These are phyloP conservation scores for Quercus phellos DNA, from an alignment of 331 rosid species.

Conservation along the genomic window DNA sequence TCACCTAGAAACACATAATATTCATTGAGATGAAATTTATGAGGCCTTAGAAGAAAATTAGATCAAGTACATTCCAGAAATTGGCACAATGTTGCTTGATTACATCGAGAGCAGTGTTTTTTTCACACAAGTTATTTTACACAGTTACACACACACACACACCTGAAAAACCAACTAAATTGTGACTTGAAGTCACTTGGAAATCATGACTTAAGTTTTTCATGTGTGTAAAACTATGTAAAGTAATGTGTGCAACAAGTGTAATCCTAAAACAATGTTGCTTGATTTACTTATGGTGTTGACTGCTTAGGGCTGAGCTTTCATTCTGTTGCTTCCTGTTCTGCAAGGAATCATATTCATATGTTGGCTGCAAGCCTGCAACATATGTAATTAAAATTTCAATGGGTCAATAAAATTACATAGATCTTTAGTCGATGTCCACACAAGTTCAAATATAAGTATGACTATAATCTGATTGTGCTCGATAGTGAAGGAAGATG, in stretches of 20 bases:
- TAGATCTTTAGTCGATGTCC: not conserved
- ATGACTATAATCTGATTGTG: not conserved
- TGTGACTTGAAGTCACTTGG: no score
- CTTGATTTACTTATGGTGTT: not conserved
- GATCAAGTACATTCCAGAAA: not conserved
- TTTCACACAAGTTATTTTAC: no score
- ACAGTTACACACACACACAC: no score
- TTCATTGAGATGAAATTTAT: not conserved
- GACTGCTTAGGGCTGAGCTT: not conserved
- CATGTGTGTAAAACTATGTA: no score
- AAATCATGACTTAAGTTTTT: no score
- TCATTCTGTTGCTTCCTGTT: not conserved
- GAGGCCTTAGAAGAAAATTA: not conserved
- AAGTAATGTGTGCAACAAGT: no score
- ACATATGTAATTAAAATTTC: not conserved
- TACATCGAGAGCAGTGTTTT: not conserved
- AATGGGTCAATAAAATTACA: not conserved
- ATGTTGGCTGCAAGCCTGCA: not conserved
- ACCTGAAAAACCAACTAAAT: no score
- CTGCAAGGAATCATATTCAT: not conserved
- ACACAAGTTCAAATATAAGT: not conserved
- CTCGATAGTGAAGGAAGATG: not conserved
- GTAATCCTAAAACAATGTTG: not conserved
- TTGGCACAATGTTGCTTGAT: not conserved
- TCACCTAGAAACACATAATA: not conserved